phyloP scores from a whole-genome alignment of 192 early-diverging fungal genomes.

The Pecoramyces ruminantium region DNA sequence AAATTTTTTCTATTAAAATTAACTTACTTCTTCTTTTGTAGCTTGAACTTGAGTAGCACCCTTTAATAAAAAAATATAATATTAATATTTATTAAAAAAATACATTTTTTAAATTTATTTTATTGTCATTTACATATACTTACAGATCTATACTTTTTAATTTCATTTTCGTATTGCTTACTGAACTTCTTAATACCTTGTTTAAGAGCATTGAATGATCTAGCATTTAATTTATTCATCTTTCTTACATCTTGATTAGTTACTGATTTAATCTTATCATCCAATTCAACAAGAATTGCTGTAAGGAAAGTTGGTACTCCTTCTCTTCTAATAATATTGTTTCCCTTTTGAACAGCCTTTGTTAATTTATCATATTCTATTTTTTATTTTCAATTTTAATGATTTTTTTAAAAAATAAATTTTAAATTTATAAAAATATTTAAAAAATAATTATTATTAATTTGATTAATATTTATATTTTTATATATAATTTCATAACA shows the following conservation, averaged over 20 bases:
- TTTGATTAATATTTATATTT: no score
- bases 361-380: slow-evolving; percentile 73
- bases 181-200: slow-evolving; percentile 79
- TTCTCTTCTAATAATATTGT: slow-evolving; percentile 29
- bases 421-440: no score
- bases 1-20: slow-evolving; percentile 5
- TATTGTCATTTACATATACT: background rate
- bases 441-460: no score
- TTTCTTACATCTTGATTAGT: slow-evolving; percentile 64
- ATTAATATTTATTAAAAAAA: no score
- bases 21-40: background rate
- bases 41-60: background rate
- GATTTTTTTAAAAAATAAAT: no score
- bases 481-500: no score
- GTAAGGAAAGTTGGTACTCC: slow-evolving; percentile 45
- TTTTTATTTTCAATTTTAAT: no score
- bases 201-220: slow-evolving; percentile 81
- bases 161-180: slow-evolving; percentile 53
- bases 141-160: slow-evolving; percentile 36
- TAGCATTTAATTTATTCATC: slow-evolving; percentile 63
- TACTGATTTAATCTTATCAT: slow-evolving; percentile 54
- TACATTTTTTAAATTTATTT: no score
- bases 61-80: background rate
- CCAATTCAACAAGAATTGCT: slow-evolving; percentile 51
- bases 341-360: slow-evolving; percentile 43